Evolutionary conservation across 148 eudicot species (phyloP).

Genomic region (Silene latifolia): DNA sequence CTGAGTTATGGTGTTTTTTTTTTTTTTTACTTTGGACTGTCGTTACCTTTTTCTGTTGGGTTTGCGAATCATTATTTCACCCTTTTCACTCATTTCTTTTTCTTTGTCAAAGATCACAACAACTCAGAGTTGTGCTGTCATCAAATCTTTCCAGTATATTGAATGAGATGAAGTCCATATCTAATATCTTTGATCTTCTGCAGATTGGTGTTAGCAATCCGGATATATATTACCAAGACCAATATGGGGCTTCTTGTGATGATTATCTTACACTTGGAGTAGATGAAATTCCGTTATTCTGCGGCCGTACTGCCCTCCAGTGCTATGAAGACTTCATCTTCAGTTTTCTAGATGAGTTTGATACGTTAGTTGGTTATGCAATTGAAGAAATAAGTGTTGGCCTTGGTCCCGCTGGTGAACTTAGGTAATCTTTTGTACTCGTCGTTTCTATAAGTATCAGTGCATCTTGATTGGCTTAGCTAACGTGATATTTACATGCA

Average conservation of each 20-base stretch:
- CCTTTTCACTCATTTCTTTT: not conserved
- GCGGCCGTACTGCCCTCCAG: constrained; percentile 60
- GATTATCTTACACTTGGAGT: constrained; percentile 62
- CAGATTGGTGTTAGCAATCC: constrained; percentile 52
- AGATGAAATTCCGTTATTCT: constrained; percentile 50
- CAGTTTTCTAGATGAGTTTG: constrained; percentile 50
- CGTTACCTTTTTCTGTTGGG: constrained; percentile 7
- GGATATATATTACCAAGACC: constrained; percentile 55
- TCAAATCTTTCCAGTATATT: not conserved
- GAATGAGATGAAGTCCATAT: not conserved
- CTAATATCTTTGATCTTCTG: constrained; percentile 3
- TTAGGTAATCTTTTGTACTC: constrained; percentile 37
- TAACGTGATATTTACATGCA: constrained; percentile 31
- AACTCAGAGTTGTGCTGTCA: not conserved
- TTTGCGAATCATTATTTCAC: too few species aligned
- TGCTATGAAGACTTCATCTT: constrained; percentile 60
- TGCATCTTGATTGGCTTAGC: constrained; percentile 12
- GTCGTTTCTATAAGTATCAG: constrained; percentile 11
- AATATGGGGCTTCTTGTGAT: constrained; percentile 35
- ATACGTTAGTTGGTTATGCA: constrained; percentile 37
- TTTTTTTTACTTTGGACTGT: not conserved
- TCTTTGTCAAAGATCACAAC: constrained; percentile 1
- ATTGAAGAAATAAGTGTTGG: constrained; percentile 63
- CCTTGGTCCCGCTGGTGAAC: constrained; percentile 69
- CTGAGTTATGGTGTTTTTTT: not conserved